A percentile compares a stretch with the other conserved stretches of the same genome.
Conservation (phyloP, 495 filamentous ascomycete species). For the Aspergillus indologenus region DNA sequence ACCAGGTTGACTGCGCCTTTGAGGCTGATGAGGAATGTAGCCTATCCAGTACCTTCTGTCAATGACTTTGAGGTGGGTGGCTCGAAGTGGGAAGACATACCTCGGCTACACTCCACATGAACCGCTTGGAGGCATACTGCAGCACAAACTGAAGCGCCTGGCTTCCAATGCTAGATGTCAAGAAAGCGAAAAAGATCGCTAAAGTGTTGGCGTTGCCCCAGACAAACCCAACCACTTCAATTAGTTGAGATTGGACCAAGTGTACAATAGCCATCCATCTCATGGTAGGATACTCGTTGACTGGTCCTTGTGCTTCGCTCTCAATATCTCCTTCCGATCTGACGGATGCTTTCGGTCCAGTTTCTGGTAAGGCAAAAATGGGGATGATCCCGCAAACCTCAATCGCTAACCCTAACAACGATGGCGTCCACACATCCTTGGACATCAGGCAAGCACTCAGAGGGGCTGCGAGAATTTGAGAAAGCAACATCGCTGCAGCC, state of each 20-base stretch:
- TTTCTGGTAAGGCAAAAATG: constrained; percentile 7
- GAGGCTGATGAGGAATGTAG: constrained; percentile 9
- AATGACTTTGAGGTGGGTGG: not conserved
- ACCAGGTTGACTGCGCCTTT: constrained; percentile 11
- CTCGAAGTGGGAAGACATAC: not conserved
- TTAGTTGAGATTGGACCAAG: not conserved
- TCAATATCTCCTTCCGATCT: not conserved
- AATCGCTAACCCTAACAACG: constrained; percentile 3
- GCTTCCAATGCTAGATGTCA: constrained; percentile 6
- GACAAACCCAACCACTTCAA: constrained; percentile 3
- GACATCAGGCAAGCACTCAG: constrained; percentile 13
- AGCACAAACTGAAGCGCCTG: constrained; percentile 9
- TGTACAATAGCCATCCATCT: not conserved
- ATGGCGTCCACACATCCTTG: constrained; percentile 5
- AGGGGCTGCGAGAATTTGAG: constrained; percentile 9
- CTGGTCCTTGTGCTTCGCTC: not conserved
- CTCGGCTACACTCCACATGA: constrained; percentile 12
- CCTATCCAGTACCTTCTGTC: constrained; percentile 5
- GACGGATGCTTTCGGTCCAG: constrained; percentile 1
- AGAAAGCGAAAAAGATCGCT: constrained; percentile 7
- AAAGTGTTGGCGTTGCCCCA: not conserved
- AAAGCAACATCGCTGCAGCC: constrained; percentile 1
- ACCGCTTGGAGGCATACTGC: constrained; percentile 13
- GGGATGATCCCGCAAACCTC: constrained; percentile 1
- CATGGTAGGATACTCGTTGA: not conserved